Evolutionary conservation across 768 basidiomycete genomes (phyloP).

Genomic region (Tricholoma sp.): DNA sequence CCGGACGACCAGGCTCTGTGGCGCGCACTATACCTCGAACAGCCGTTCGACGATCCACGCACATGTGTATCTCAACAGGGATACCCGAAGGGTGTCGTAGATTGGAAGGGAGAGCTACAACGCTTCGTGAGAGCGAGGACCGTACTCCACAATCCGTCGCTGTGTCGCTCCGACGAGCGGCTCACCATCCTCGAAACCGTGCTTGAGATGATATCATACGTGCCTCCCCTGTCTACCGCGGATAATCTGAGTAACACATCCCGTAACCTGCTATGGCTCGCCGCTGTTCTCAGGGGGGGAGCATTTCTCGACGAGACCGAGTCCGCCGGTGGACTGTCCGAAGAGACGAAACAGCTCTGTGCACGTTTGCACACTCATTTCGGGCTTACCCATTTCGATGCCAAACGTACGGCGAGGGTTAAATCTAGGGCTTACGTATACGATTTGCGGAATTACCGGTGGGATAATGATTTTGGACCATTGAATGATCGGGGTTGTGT

Average conservation of each 20-base stretch:
- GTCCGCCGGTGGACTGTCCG: constrained; percentile 12
- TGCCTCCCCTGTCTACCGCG: constrained; percentile 30
- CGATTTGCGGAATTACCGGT: constrained; percentile 50
- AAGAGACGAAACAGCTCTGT: constrained; percentile 40
- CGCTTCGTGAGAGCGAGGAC: constrained; percentile 49
- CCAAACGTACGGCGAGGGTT: constrained; percentile 24
- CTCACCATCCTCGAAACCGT: constrained; percentile 40
- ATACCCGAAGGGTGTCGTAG: constrained; percentile 25
- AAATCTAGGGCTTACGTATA: constrained; percentile 56
- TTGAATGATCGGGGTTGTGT: constrained; percentile 43
- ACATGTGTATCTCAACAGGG: constrained; percentile 36
- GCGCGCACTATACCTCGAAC: constrained; percentile 59
- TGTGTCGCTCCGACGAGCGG: constrained; percentile 40
- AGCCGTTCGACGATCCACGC: constrained; percentile 62
- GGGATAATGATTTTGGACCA: constrained; percentile 52
- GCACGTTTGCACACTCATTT: constrained; percentile 51
- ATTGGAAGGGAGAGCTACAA: constrained; percentile 55
- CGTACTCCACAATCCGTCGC: constrained; percentile 29
- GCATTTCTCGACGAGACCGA: constrained; percentile 37
- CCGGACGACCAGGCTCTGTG: constrained; percentile 47
- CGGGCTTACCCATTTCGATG: constrained; percentile 48
- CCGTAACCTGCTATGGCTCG: constrained; percentile 48
- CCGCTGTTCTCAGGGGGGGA: constrained; percentile 34
- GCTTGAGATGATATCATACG: constrained; percentile 40
- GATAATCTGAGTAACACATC: constrained; percentile 30